These are phyloP conservation scores for Pseudogymnoascus sp. DNA, from an alignment of 2,329 filamentous ascomycete genomes.

Conservation along the genomic window DNA sequence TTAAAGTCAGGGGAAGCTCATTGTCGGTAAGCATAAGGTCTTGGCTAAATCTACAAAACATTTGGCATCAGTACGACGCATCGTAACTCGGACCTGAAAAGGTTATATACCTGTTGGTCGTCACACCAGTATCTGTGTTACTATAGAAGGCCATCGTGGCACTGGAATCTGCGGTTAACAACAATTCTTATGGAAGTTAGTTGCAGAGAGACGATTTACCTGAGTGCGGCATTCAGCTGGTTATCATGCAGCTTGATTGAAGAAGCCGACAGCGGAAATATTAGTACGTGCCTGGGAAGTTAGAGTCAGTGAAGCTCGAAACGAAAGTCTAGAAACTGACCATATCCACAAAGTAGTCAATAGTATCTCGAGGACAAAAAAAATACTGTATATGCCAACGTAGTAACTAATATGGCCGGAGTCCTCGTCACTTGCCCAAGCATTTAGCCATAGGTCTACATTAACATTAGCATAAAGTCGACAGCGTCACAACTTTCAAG, in stretches of 20 bases:
- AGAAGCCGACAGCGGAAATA: not conserved
- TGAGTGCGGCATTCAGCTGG: not conserved
- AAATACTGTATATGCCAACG: conserved; percentile 7
- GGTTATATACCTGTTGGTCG: conserved; percentile 15
- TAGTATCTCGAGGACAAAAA: not conserved
- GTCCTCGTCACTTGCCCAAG: not conserved
- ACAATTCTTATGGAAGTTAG: not conserved
- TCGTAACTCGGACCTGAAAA: too few species aligned
- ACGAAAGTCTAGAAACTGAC: not conserved
- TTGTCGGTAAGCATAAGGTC: conserved; percentile 26
- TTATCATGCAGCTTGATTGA: conserved; percentile 2
- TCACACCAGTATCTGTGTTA: conserved; percentile 18
- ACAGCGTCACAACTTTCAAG: not conserved
- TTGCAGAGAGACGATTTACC: not conserved
- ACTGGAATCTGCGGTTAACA: not conserved
- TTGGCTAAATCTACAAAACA: conserved; percentile 17
- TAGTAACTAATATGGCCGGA: not conserved
- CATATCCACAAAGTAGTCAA: not conserved
- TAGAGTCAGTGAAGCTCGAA: not conserved
- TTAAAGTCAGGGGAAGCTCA: conserved; percentile 20
- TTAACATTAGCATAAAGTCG: not conserved
- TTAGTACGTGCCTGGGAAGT: not conserved
- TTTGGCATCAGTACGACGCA: not conserved
- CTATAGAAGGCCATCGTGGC: conserved; percentile 15
- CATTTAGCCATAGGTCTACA: not conserved